These are phyloP conservation scores for Bipolaris gigantea DNA, from an alignment of 2,329 filamentous ascomycete genomes.

Conservation along the genomic window DNA sequence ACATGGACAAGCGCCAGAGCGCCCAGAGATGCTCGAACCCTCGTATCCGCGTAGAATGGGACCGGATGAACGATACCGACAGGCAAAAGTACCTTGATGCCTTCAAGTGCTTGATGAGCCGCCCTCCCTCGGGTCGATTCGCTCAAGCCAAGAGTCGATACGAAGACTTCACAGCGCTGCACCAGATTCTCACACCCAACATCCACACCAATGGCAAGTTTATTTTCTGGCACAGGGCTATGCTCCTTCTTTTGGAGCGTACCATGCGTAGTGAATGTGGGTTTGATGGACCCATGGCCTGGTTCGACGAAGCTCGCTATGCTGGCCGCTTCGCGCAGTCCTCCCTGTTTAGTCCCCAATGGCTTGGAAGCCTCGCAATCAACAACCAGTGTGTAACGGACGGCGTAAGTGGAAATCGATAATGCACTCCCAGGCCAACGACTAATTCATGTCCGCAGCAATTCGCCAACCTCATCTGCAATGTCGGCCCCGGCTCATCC, in stretches of 20 bases:
- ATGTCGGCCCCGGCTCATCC: slow-evolving; percentile 33
- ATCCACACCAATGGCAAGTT: slow-evolving; percentile 44
- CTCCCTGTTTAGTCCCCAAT: slow-evolving; percentile 35
- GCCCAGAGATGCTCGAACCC: slow-evolving; percentile 30
- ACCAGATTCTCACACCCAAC: slow-evolving; percentile 39
- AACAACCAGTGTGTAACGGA: slow-evolving; percentile 35
- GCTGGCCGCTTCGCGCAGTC: slow-evolving; percentile 34
- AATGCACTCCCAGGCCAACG: background rate
- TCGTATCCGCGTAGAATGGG: slow-evolving; percentile 39
- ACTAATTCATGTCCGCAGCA: slow-evolving; percentile 22
- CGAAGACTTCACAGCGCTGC: slow-evolving; percentile 40
- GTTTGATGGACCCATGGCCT: slow-evolving; percentile 45
- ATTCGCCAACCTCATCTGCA: slow-evolving; percentile 38
- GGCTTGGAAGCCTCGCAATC: slow-evolving; percentile 31
- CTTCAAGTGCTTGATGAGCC: slow-evolving; percentile 35
- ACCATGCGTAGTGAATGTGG: slow-evolving; percentile 49
- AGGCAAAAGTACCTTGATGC: slow-evolving; percentile 32
- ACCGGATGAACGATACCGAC: slow-evolving; percentile 27
- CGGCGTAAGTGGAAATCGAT: slow-evolving; percentile 31
- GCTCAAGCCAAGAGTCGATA: slow-evolving; percentile 33
- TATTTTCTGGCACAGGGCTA: slow-evolving; percentile 48
- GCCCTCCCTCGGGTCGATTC: slow-evolving; percentile 29
- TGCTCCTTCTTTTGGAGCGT: slow-evolving; percentile 50
- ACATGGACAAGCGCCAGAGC: background rate
- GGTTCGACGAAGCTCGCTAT: slow-evolving; percentile 43